These are phyloP conservation scores for Trapa incisa DNA, from an alignment of 345 rosid genomes.

Conservation along the genomic window DNA sequence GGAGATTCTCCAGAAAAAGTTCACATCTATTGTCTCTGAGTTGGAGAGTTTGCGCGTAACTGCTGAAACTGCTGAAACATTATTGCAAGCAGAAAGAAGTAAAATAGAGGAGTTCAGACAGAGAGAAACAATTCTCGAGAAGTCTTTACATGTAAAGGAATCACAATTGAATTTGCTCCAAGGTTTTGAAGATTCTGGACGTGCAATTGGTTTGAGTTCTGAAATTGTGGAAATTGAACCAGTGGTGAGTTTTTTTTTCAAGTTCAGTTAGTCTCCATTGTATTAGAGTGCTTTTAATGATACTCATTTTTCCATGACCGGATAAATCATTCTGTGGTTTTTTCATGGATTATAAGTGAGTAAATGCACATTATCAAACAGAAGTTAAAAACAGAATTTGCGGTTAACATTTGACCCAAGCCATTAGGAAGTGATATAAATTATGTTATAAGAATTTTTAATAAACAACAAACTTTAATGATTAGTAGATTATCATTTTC, in stretches of 20 bases:
- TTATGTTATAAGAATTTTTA: neutral
- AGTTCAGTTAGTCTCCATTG: neutral
- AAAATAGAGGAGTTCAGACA: conserved; percentile 54
- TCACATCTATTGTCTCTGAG: conserved; percentile 46
- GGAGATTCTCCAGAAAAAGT: conserved; percentile 52
- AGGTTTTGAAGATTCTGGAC: conserved; percentile 27
- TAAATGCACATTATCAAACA: neutral
- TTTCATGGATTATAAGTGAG: neutral
- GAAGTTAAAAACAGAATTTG: neutral
- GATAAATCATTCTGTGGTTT: neutral
- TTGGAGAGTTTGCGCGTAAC: conserved; percentile 34
- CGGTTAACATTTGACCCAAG: neutral
- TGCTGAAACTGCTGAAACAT: conserved; percentile 46
- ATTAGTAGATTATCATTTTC: neutral
- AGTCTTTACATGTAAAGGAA: conserved; percentile 54
- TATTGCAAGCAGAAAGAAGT: conserved; percentile 59
- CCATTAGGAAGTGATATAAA: neutral
- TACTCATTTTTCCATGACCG: neutral
- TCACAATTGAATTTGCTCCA: conserved; percentile 43
- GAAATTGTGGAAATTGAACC: conserved; percentile 85
- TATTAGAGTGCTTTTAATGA: neutral
- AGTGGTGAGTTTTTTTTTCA: conserved; percentile 43
- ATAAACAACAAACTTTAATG: too few species aligned
- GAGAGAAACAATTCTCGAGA: conserved; percentile 53
- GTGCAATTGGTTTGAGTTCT: conserved; percentile 25